Evolutionary conservation across 495 filamentous ascomycete genomes (phyloP).

Genomic region (Ascodesmis nigricans): DNA sequence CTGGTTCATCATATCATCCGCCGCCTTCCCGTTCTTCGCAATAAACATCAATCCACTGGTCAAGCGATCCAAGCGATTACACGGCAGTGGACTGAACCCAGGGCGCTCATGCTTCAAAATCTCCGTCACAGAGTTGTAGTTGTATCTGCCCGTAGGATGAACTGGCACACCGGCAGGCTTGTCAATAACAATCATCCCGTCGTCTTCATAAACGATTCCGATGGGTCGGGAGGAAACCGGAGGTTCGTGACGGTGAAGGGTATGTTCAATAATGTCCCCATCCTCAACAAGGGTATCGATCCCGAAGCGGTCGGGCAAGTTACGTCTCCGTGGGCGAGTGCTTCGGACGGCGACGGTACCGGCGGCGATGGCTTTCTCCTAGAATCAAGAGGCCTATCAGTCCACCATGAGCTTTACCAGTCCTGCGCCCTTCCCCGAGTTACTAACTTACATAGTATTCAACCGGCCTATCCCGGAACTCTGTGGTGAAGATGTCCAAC

Average conservation of each 20-base stretch:
- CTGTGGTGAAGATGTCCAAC: slow-evolving; percentile 58
- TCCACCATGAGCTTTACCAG: neutral
- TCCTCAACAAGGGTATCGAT: slow-evolving; percentile 42
- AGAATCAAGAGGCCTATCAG: slow-evolving; percentile 7
- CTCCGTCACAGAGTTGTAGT: slow-evolving; percentile 81
- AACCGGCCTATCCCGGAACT: slow-evolving; percentile 66
- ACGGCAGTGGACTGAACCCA: slow-evolving; percentile 54
- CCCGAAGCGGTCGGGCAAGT: neutral
- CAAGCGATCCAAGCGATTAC: slow-evolving; percentile 80
- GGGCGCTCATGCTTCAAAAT: slow-evolving; percentile 67
- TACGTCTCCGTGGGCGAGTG: no score
- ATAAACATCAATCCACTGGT: slow-evolving; percentile 98
- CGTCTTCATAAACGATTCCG: slow-evolving; percentile 67
- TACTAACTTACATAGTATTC: slow-evolving; percentile 54
- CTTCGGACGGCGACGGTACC: slow-evolving; percentile 27
- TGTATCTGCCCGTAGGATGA: slow-evolving; percentile 83
- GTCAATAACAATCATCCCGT: slow-evolving; percentile 82
- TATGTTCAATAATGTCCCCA: slow-evolving; percentile 76
- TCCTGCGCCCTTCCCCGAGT: neutral
- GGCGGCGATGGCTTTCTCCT: slow-evolving; percentile 56
- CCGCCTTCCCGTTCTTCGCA: slow-evolving; percentile 58
- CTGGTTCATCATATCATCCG: slow-evolving; percentile 49
- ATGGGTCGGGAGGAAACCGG: slow-evolving; percentile 65
- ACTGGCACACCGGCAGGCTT: slow-evolving; percentile 91
- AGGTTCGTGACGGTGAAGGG: slow-evolving; percentile 85